Evolutionary conservation across 257 asterid genomes (phyloP), one percentile per base, ranked within the genome.

Genomic region (Coffea canephora): DNA sequence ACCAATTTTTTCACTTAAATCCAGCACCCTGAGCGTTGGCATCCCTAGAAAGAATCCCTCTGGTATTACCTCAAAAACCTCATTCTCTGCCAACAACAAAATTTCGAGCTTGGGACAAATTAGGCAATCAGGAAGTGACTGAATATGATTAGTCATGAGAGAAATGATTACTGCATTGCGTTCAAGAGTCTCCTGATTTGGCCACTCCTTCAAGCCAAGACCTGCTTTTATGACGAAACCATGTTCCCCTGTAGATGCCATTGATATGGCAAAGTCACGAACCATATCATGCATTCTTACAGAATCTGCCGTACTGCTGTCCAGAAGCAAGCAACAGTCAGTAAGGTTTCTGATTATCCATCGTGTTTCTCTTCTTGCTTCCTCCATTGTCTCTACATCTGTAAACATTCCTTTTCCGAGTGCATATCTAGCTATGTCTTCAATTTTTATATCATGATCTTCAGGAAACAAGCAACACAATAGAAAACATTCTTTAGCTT

Each of bases 401-500:
- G 15, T 21, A 64, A 68, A 81, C 65, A 75, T 7, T 6, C 36
- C 70, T 43, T 50, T 69, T 16, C 84, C 84, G 31, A 34, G 69
- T 39, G 52, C 72, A 71, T 69, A 61, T 39, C 80, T 76, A 9
- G 67, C 64, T 23, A 81, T 41, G 46, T 18, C 31, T 31, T 78
- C 85, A 16, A 82, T 52, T 7, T 36, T 15, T 39, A 82, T 77
- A 12, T 77, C 76, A 52, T 31, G 50, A 65, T 77, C 85, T 82
- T 81, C 85, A 8, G 82, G 82, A 48, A 71, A 82, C 39, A 82
- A 72, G 73, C 64, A 41, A 45, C 81, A 77, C 23, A 72, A n/a
- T 11, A 82, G 69, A 39, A 82, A 74, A 46, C 78, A 65, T 34
- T 48, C 31, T 5, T 68, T 77, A 66, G 71, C 66, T 65, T 77